Base-by-base conservation (phyloP, 2,329 filamentous ascomycete species). In the Cercospora sp. region DNA sequence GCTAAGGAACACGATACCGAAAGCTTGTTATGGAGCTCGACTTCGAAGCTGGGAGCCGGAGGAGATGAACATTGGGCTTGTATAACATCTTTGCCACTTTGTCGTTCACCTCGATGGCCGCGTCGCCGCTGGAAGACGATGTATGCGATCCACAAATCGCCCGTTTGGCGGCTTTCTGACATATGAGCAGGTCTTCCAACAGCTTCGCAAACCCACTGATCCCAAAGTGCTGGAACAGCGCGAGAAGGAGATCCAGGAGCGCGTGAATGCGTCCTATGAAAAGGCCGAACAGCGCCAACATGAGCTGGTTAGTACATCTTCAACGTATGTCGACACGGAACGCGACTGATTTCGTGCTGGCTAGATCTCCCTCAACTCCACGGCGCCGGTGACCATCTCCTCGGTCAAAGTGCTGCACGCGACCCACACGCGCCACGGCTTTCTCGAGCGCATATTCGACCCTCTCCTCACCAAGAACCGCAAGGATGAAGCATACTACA, bases 301-400 rank as follows among this genome's bases (percentile, higher is more conserved):
- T 42, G 88, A 91, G 78, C 79, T 93, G 81, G 90, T 91, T 58
- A n/a, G 31, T n/a, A 26, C 18, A 16, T 18, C n/a, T 30, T 13
- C 7, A 28, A 16, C 20, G 10, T 6, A 13, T 31, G 12, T 3
- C 5, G 12, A 9, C 12, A 4, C 30, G 5, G 12, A 36, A n/a
- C 9, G 9, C 13, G 5, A 55, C 59, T 67, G 18, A 63, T 20
- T 2, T 13, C 40, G 2, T 9, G 26, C n/a, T 31, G 16, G 13
- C 23, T 69, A 93, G 91, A 87, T 96, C 76, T 87, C 89, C 73
- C 87, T 91, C 80, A 97, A 98, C 79, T 90, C 91, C 72, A 92
- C 92, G 53, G 88, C 95, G 67, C 94, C 95, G 48, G 92, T 95
- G 75, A 92, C 93, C 13, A 90, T 99, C 78, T 92, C 92, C 74